These are phyloP conservation scores for Arctostaphylos glauca DNA, from an alignment of 148 eudicot genomes.

Conservation along the genomic window DNA sequence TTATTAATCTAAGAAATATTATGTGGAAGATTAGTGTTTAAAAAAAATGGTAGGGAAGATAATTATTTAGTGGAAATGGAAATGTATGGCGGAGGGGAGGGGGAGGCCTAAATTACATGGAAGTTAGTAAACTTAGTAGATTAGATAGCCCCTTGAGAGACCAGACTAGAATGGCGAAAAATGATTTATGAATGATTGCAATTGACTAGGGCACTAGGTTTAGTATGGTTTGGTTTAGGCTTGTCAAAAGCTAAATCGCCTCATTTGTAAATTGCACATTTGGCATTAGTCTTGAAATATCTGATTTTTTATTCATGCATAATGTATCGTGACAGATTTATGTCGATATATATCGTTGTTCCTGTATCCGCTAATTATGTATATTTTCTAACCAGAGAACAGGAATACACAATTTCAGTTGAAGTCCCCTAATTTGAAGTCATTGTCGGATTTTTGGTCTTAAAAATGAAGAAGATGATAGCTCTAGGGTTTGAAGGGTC, in stretches of 20 bases:
- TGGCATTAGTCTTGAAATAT: neutral
- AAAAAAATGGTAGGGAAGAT: too few species aligned
- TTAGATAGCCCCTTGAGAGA: neutral
- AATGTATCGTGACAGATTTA: neutral
- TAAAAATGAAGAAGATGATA: slow-evolving; percentile 54
- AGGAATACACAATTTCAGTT: neutral
- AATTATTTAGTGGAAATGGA: neutral
- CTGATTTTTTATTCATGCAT: neutral
- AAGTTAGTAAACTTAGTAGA: neutral
- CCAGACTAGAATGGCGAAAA: neutral
- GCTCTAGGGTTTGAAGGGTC: slow-evolving; percentile 96
- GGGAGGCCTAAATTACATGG: neutral
- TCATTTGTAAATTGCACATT: neutral
- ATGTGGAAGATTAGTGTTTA: too few species aligned
- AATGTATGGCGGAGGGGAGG: neutral
- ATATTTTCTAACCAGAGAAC: neutral
- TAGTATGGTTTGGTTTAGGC: neutral
- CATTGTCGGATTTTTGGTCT: neutral
- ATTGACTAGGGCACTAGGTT: neutral
- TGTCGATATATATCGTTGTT: neutral
- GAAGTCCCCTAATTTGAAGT: neutral
- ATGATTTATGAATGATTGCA: neutral
- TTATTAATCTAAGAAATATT: too few species aligned
- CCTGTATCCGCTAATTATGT: neutral
- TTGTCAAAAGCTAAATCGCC: neutral